Conservation (phyloP, 768 basidiomycete species). For the Leccinum broughii region DNA sequence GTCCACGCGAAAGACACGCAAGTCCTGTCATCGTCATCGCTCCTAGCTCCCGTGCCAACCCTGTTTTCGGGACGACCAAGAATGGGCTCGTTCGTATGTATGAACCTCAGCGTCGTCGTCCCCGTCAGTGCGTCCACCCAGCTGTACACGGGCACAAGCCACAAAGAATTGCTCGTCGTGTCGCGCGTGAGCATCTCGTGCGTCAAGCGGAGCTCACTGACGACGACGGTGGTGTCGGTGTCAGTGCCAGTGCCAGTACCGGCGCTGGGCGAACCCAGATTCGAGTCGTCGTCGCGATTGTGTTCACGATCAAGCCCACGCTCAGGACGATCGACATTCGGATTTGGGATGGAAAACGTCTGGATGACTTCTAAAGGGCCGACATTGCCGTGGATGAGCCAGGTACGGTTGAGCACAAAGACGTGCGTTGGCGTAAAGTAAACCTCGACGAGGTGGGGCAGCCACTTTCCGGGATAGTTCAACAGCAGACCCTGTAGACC, state of each 20-base stretch:
- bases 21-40: not conserved
- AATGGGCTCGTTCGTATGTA: conserved; percentile 12
- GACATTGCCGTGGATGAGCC: conserved; percentile 11
- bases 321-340: not conserved
- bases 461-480: conserved; percentile 21
- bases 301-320: not conserved
- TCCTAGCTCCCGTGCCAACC: not conserved
- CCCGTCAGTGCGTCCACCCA: conserved; percentile 7
- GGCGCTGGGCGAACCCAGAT: not conserved
- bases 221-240: not conserved
- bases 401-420: conserved; percentile 17
- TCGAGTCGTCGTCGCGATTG: not conserved
- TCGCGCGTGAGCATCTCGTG: conserved; percentile 18
- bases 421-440: conserved; percentile 18
- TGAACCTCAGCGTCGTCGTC: conserved; percentile 24
- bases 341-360: conserved; percentile 18
- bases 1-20: conserved; percentile 14
- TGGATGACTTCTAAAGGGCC: conserved; percentile 21
- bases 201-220: conserved; percentile 22
- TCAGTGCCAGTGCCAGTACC: not conserved
- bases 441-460: conserved; percentile 20
- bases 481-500: conserved; percentile 15
- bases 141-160: conserved; percentile 17
- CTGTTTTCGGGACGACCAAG: not conserved
- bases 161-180: conserved; percentile 4